Evolutionary conservation across 352 stramenopile genomes (phyloP).

Genomic region (Pythium vanterpoolii): DNA sequence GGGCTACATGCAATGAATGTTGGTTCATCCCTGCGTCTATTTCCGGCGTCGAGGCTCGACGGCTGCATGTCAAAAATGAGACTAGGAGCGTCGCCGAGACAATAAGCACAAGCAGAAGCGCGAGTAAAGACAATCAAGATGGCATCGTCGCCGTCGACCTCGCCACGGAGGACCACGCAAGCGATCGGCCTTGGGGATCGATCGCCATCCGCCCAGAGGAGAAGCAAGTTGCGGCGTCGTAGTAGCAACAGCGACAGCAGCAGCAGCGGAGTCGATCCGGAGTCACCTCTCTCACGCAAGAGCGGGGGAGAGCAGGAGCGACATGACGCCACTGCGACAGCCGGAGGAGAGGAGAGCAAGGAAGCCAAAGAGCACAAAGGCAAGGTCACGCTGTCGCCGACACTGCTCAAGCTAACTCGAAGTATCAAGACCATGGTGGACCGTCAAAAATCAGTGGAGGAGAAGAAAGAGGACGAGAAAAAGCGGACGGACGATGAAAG

Average conservation of each 20-base stretch:
- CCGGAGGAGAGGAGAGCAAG: neutral
- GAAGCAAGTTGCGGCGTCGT: neutral
- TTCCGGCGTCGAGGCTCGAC: neutral
- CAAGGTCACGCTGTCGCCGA: neutral
- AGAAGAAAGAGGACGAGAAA: neutral
- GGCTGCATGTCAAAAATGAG: slow-evolving; percentile 36
- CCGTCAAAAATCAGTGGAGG: neutral
- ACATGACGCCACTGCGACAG: neutral
- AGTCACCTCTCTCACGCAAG: neutral
- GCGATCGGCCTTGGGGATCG: neutral
- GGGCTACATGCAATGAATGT: neutral
- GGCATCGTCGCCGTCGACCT: slow-evolving; percentile 5
- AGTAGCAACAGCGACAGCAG: slow-evolving; percentile 7
- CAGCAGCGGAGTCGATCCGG: neutral
- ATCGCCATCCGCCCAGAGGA: neutral
- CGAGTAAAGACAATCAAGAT: neutral
- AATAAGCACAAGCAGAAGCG: neutral
- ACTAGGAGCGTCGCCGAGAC: neutral
- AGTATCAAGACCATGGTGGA: neutral
- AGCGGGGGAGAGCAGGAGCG: neutral
- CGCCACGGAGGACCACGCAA: neutral
- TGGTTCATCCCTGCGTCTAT: neutral
- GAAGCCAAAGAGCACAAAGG: neutral
- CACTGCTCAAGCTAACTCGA: slow-evolving; percentile 2
- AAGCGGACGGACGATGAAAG: neutral